These are phyloP conservation scores for Russula lepida DNA, from an alignment of 768 basidiomycete genomes.

Conservation along the genomic window DNA sequence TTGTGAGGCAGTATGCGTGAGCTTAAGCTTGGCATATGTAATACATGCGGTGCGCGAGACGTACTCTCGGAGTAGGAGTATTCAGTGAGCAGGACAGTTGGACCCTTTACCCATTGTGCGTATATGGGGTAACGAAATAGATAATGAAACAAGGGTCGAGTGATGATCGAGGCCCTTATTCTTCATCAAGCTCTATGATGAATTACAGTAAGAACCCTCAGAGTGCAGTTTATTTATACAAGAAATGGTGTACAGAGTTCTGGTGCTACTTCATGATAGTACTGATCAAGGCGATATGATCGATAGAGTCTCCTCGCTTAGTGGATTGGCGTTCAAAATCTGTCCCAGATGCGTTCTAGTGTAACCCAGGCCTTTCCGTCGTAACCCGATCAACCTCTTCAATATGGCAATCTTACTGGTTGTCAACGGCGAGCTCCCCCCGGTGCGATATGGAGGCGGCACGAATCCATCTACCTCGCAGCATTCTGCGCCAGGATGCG, in stretches of 20 bases:
- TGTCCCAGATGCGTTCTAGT: constrained; percentile 1
- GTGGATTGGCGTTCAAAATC: constrained; percentile 1
- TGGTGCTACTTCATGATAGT: not conserved
- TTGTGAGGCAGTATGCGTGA: constrained; percentile 53
- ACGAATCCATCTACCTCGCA: constrained; percentile 11
- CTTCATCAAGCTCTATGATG: too few relatives aligned
- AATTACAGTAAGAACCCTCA: too few relatives aligned
- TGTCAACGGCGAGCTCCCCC: not conserved
- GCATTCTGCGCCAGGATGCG: not conserved
- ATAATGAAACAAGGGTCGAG: too few relatives aligned
- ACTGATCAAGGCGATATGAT: not conserved
- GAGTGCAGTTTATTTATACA: not conserved
- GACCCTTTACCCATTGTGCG: too few relatives aligned
- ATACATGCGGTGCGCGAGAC: not conserved
- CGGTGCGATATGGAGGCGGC: not conserved
- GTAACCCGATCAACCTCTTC: constrained; percentile 1
- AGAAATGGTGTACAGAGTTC: not conserved
- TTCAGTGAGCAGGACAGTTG: too few relatives aligned
- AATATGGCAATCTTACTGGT: not conserved
- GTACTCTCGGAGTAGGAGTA: not conserved
- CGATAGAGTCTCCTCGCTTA: not conserved
- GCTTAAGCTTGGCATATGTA: not conserved
- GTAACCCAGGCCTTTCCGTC: constrained; percentile 10
- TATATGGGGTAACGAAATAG: too few relatives aligned
- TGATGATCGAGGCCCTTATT: too few relatives aligned